Percentiles rank a stretch among this genome's conserved stretches.
Evolutionary conservation across 1,284 basidiomycete genomes (phyloP).

Genomic region (Abortiporus biennis): DNA sequence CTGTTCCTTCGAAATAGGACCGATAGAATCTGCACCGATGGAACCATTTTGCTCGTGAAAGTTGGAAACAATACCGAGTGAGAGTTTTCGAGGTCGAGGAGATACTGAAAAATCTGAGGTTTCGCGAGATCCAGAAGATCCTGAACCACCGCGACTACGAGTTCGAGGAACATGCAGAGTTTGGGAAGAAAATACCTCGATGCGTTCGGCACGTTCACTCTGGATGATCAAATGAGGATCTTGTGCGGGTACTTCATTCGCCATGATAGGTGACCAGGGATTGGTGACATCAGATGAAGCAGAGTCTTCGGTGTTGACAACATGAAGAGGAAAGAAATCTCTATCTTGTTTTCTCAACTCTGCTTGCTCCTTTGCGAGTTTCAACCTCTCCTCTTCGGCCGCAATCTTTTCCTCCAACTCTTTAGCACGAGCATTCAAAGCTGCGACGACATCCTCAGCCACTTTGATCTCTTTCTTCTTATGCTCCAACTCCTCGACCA

Average conservation of each 20-base stretch:
- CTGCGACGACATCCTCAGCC: constrained; percentile 55
- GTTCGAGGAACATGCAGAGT: too few species aligned
- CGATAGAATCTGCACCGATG: not conserved
- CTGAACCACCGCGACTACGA: constrained; percentile 10
- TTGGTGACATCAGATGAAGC: constrained; percentile 10
- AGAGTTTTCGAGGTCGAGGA: constrained; percentile 29
- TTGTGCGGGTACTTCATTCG: not conserved
- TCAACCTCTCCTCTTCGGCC: constrained; percentile 48
- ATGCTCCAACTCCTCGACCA: constrained; percentile 47
- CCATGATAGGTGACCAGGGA: constrained; percentile 16
- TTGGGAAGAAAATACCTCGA: constrained; percentile 18
- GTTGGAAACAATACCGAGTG: constrained; percentile 33
- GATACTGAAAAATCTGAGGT: constrained; percentile 19
- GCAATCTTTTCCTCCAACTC: constrained; percentile 31
- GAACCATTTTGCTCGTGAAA: constrained; percentile 20
- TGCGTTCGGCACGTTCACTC: constrained; percentile 14
- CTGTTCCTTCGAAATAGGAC: constrained; percentile 5
- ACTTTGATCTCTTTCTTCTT: constrained; percentile 64
- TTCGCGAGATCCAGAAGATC: constrained; percentile 17
- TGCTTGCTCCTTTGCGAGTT: constrained; percentile 42
- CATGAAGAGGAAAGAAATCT: constrained; percentile 28
- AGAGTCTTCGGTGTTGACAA: constrained; percentile 20
- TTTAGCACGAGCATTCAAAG: constrained; percentile 28
- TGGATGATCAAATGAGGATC: constrained; percentile 17
- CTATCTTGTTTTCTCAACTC: constrained; percentile 40